These are phyloP conservation scores for Sporisorium exsertum DNA, from an alignment of 1,284 basidiomycete genomes.

Conservation along the genomic window DNA sequence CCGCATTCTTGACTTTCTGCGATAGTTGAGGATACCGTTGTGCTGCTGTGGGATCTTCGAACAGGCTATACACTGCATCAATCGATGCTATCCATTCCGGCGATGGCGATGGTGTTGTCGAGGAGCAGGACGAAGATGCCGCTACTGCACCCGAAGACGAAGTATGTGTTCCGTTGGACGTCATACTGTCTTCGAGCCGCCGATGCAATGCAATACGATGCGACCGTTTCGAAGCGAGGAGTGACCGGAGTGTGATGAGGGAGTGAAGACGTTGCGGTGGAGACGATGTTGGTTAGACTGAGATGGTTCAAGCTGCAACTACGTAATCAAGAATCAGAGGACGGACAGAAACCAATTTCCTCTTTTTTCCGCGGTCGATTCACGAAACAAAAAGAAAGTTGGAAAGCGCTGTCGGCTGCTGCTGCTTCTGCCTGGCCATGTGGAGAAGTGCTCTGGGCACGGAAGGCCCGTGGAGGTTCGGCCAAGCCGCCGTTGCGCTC, in stretches of 20 bases:
- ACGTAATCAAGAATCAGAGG: constrained; percentile 2
- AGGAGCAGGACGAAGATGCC: constrained; percentile 5
- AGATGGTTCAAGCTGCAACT: constrained; percentile 8
- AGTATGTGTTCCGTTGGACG: constrained; percentile 13
- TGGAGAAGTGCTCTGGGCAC: background rate
- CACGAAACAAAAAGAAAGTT: background rate
- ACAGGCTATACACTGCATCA: constrained; percentile 62
- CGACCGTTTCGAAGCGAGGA: background rate
- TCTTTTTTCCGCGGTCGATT: background rate
- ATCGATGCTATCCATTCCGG: constrained; percentile 61
- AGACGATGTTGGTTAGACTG: background rate
- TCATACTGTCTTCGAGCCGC: constrained; percentile 4
- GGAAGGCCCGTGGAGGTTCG: background rate
- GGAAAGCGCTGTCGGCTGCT: background rate
- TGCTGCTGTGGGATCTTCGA: constrained; percentile 40
- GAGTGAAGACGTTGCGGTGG: background rate
- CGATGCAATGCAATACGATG: background rate
- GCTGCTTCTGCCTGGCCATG: background rate
- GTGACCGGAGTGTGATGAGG: background rate
- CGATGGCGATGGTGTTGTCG: constrained; percentile 4
- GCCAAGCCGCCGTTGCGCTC: background rate
- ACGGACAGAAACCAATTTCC: constrained; percentile 2
- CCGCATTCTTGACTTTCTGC: constrained; percentile 46
- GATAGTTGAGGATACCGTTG: constrained; percentile 44
- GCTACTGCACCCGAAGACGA: constrained; percentile 3